Evolutionary conservation across 2,329 filamentous ascomycete genomes (phyloP).

Genomic region (Aspergillus candidus): DNA sequence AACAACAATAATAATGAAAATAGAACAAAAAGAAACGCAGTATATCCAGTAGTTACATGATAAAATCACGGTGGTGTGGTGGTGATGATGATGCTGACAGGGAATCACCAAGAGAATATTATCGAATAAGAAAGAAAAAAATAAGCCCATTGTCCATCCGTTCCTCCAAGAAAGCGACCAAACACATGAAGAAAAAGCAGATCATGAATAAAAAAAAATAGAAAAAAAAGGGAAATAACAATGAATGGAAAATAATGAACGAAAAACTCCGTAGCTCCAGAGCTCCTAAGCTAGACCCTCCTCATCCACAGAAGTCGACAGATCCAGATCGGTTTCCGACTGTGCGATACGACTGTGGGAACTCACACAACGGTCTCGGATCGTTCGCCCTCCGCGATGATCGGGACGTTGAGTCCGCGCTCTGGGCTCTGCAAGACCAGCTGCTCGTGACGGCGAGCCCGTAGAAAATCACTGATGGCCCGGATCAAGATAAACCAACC

Average conservation of each 20-base stretch:
- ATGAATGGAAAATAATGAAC: constrained; percentile 1
- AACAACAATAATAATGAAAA: constrained; percentile 11
- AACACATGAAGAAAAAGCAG: no score
- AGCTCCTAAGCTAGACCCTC: constrained; percentile 2
- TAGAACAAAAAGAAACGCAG: neutral
- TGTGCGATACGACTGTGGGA: no score
- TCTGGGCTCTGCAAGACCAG: constrained; percentile 90
- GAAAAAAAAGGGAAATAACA: no score
- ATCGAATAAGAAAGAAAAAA: no score
- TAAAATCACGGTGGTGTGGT: neutral
- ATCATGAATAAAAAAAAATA: no score
- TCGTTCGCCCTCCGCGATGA: constrained; percentile 80
- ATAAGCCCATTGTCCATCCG: no score
- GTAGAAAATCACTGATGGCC: constrained; percentile 84
- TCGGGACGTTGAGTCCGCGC: constrained; percentile 72
- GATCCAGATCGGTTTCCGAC: constrained; percentile 5
- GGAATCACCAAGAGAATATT: no score
- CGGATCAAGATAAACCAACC: constrained; percentile 97
- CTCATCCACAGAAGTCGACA: neutral
- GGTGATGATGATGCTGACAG: no score
- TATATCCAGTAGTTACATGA: neutral
- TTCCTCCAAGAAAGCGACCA: no score
- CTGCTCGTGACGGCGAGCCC: constrained; percentile 83
- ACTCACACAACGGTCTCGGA: constrained; percentile 67
- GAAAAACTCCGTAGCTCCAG: constrained; percentile 11